These are phyloP conservation scores for Crithidia sp. DNA, from an alignment of 208 protist species.

Conservation along the genomic window DNA sequence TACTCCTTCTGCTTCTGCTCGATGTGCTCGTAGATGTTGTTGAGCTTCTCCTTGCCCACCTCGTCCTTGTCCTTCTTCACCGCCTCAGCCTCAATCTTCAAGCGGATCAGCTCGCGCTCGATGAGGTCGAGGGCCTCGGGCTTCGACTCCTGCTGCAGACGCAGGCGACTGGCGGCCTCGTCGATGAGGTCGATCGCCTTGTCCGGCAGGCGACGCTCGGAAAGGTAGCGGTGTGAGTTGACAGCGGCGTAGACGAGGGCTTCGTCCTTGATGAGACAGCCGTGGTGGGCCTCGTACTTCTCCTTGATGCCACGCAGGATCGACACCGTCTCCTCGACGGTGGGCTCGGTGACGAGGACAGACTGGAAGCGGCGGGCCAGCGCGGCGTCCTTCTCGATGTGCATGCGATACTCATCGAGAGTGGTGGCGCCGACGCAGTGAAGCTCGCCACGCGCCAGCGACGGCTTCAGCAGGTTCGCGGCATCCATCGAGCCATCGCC, in stretches of 20 bases:
- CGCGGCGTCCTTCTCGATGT: constrained; percentile 98
- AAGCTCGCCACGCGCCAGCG: constrained; percentile 96
- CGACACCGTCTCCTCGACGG: constrained; percentile 97
- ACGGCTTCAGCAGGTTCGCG: constrained; percentile 99
- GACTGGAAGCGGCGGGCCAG: constrained; percentile 99
- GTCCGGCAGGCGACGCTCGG: constrained; percentile 97
- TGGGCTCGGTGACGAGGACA: constrained; percentile 96
- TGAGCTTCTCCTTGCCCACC: constrained; percentile 86
- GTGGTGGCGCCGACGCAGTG: constrained; percentile 98
- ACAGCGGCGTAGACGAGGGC: constrained; percentile 91
- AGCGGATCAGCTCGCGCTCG: constrained; percentile 88
- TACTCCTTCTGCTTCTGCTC: constrained; percentile 81
- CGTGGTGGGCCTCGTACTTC: constrained; percentile 94
- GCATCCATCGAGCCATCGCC: constrained; percentile 97
- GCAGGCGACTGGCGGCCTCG: constrained; percentile 94
- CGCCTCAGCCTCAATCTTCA: constrained; percentile 94
- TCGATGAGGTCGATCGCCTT: constrained; percentile 99
- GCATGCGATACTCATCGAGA: constrained; percentile 96
- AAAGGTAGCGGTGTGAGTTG: constrained; percentile 96
- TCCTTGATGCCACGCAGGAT: constrained; percentile 97
- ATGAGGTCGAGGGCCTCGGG: constrained; percentile 96
- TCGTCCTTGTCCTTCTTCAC: constrained; percentile 95
- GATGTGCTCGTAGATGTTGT: constrained; percentile 77
- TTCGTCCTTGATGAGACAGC: constrained; percentile 90
- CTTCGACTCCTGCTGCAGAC: constrained; percentile 96